These are phyloP conservation scores for Filosporella fistucella DNA, from an alignment of 495 filamentous ascomycete genomes.

Conservation along the genomic window DNA sequence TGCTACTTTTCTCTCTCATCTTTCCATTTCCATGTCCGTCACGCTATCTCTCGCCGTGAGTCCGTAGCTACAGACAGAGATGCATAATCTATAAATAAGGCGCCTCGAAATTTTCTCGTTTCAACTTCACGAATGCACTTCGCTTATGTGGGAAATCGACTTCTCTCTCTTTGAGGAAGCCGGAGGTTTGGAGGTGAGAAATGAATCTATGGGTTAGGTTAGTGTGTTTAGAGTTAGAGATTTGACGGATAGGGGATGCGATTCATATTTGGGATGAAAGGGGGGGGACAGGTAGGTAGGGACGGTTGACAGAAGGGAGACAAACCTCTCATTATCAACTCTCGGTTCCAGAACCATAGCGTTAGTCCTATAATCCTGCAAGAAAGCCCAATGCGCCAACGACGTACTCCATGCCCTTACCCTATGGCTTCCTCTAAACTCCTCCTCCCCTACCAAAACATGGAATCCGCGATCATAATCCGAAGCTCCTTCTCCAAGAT, in stretches of 20 bases:
- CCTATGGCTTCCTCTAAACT: slow-evolving; percentile 73
- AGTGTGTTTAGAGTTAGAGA: slow-evolving; percentile 1
- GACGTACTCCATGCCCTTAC: slow-evolving; percentile 79
- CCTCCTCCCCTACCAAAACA: slow-evolving; percentile 86
- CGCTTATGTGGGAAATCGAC: slow-evolving; percentile 92
- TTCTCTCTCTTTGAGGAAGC: slow-evolving; percentile 87
- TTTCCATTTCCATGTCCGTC: no score
- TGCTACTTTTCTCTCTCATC: no score
- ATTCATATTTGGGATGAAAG: no score
- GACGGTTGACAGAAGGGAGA: slow-evolving; percentile 18
- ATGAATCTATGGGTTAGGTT: no score
- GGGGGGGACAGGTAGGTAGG: no score
- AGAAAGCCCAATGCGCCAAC: slow-evolving; percentile 78
- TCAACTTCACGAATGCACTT: slow-evolving; percentile 77
- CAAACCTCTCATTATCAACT: slow-evolving; percentile 86
- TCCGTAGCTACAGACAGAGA: no score
- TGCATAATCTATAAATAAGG: slow-evolving; percentile 55
- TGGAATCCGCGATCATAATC: slow-evolving; percentile 90
- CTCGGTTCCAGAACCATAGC: slow-evolving; percentile 81
- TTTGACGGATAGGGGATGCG: no score
- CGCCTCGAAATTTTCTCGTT: slow-evolving; percentile 76
- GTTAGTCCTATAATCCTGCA: slow-evolving; percentile 77
- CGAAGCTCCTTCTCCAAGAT: slow-evolving; percentile 53
- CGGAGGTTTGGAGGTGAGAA: slow-evolving; percentile 63
- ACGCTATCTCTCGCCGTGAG: no score